These are phyloP conservation scores for Lasiodiplodia hormozganensis DNA, from an alignment of 2,329 filamentous ascomycete species.

Conservation along the genomic window DNA sequence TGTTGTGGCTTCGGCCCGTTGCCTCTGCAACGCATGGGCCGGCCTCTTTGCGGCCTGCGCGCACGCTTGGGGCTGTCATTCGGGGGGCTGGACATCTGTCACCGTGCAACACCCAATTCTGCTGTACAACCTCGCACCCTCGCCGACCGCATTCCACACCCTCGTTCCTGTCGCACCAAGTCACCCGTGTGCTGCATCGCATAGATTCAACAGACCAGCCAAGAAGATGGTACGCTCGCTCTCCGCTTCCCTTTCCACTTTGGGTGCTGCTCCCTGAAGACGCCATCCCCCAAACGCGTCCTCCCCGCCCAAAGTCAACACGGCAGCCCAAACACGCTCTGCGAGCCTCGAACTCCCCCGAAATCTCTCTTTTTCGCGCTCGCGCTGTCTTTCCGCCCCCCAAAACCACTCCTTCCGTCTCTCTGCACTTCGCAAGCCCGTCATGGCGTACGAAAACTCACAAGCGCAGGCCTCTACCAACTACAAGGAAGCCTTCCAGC, in stretches of 20 bases:
- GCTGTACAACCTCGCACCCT: slow-evolving; percentile 14
- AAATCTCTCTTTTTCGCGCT: neutral
- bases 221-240: slow-evolving; percentile 19
- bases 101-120: slow-evolving; percentile 23
- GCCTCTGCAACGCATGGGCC: slow-evolving; percentile 18
- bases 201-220: slow-evolving; percentile 2
- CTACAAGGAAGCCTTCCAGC: slow-evolving; percentile 99
- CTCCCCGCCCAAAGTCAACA: slow-evolving; percentile 14
- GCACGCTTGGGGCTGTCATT: slow-evolving; percentile 1
- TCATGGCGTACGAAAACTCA: slow-evolving; percentile 31
- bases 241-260: slow-evolving; percentile 14
- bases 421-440: neutral
- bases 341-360: neutral
- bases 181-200: neutral
- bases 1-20: slow-evolving; percentile 7
- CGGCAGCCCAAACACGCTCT: neutral
- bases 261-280: slow-evolving; percentile 9
- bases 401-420: slow-evolving; percentile 2
- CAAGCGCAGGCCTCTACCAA: slow-evolving; percentile 76
- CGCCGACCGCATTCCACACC: slow-evolving; percentile 9
- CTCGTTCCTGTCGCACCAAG: neutral
- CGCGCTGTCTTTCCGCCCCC: too few relatives aligned
- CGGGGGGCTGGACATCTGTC: slow-evolving; percentile 10
- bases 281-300: slow-evolving; percentile 27
- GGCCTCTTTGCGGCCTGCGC: slow-evolving; percentile 3